phyloP scores from a whole-genome alignment of 2,329 filamentous ascomycete genomes.

The Cladosporium sp. region DNA sequence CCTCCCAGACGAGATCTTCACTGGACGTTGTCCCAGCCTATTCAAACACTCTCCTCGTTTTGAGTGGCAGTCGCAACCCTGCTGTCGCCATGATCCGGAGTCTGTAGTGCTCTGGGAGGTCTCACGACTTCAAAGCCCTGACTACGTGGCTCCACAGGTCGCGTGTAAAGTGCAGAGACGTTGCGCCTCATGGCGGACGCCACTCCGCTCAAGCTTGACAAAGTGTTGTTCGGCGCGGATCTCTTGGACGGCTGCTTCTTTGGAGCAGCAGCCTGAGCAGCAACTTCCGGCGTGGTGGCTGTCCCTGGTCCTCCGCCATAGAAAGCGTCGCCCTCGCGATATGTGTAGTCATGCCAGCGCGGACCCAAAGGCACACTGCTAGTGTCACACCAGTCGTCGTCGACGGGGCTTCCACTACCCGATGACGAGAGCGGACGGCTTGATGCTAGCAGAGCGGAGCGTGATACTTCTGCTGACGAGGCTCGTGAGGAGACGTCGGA shows the following conservation, averaged over 20 bases:
- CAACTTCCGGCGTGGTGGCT: not conserved
- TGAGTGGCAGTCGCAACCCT: too few relatives aligned
- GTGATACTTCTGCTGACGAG: not conserved
- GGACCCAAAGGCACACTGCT: not conserved
- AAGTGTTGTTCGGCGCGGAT: not conserved
- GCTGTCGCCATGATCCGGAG: not conserved
- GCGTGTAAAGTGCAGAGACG: not conserved
- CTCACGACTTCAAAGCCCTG: not conserved
- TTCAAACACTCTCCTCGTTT: too few relatives aligned
- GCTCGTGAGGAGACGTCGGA: not conserved
- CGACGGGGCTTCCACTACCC: not conserved
- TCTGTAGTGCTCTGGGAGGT: not conserved
- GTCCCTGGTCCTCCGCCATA: not conserved
- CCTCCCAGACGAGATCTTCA: too few relatives aligned
- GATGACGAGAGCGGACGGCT: not conserved
- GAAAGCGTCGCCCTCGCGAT: slow-evolving; percentile 3
- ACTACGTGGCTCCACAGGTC: not conserved
- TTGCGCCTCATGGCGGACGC: not conserved
- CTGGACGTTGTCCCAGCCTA: too few relatives aligned
- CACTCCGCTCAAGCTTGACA: not conserved
- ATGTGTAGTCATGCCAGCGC: slow-evolving; percentile 7
- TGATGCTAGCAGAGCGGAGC: not conserved
- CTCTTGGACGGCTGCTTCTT: not conserved
- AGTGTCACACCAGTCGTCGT: slow-evolving; percentile 1
- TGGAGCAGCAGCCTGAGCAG: too few relatives aligned